A percentile compares a stretch with the other conserved stretches of the same genome.
These are phyloP conservation scores for Ophiostoma novo-ulmi DNA, from an alignment of 2,329 filamentous ascomycete genomes.

Conservation along the genomic window DNA sequence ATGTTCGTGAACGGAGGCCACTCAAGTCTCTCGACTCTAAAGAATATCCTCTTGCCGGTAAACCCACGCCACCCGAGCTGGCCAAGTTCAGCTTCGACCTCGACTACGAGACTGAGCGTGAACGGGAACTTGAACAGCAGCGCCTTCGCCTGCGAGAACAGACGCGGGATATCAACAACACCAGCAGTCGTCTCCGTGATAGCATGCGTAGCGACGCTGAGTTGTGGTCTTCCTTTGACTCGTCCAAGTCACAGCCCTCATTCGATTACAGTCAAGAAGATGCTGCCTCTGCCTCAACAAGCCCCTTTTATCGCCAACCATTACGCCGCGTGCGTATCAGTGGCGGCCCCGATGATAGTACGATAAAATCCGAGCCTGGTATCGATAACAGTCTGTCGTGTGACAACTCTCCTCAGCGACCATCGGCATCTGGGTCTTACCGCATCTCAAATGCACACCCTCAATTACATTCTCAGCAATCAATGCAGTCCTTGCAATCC, in stretches of 20 bases:
- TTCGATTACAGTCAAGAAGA: conserved; percentile 24
- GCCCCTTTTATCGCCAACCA: conserved; percentile 14
- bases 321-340: conserved; percentile 12
- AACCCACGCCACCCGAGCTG: conserved; percentile 74
- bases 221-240: conserved; percentile 29
- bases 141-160: background rate
- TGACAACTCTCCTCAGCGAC: conserved; percentile 31
- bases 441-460: background rate
- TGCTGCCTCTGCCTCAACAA: background rate
- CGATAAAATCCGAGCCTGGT: conserved; percentile 33
- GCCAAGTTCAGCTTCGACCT: conserved; percentile 69
- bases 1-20: conserved; percentile 67
- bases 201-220: conserved; percentile 23
- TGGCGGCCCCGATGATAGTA: conserved; percentile 23
- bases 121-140: background rate
- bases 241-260: conserved; percentile 13
- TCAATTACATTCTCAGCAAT: conserved; percentile 6
- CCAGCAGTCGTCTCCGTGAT: conserved; percentile 29
- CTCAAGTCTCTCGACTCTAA: conserved; percentile 74
- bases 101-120: conserved; percentile 49
- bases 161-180: conserved; percentile 29
- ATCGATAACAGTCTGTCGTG: conserved; percentile 33
- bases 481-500: background rate
- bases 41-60: conserved; percentile 79
- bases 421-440: conserved; percentile 22